Base-by-base conservation (phyloP, 441 rosid species). In the Gossypium gossypioides region DNA sequence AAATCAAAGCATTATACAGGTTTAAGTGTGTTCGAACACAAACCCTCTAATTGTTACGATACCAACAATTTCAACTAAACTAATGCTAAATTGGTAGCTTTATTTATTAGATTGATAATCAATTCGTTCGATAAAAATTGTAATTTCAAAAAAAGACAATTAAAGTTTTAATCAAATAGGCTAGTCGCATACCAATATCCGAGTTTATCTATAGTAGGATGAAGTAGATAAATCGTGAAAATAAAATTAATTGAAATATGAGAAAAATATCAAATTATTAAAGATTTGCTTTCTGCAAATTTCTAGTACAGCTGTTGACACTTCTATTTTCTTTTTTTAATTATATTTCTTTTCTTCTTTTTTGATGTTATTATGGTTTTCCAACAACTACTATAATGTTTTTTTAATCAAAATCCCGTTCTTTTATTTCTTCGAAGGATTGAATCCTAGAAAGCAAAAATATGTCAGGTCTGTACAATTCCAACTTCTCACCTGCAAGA, bases 391-490 rank as follows among this genome's bases (percentile, higher is more conserved):
- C 86, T 78, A 78, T 81, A 72, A 69, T 65, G 40, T 64, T 72
- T 74, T 69, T 72, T 71, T 46, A 70, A 76, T 61, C 57, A 8
- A 34, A 57, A 57, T 57, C 22, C 58, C 67, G 77, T 64, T 72
- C 76, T 48, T 70, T 69, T 18, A 73, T 79, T 81, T 67, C 48
- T 79, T 72, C 62, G 69, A 56, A 61, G 60, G 72, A 73, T 78
- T 58, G 65, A 68, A 73, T 78, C 60, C 75, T 55, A 71, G 55
- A 44, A 51, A 72, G 46, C 76, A 18, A 18, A 78, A 78, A 78
- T 65, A 93, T 93, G 98, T 91, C 97, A 75, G 96, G 98, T 78
- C 83, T 93, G 84, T 93, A 91, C 83, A 90, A 93, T 88, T 84
- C 91, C 77, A 90, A 83, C 86, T 91, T 86, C 86, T 93, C 97